Evolutionary conservation across 371 early-diverging fungal species (phyloP).

Genomic region (Choanephora cucurbitarum): DNA sequence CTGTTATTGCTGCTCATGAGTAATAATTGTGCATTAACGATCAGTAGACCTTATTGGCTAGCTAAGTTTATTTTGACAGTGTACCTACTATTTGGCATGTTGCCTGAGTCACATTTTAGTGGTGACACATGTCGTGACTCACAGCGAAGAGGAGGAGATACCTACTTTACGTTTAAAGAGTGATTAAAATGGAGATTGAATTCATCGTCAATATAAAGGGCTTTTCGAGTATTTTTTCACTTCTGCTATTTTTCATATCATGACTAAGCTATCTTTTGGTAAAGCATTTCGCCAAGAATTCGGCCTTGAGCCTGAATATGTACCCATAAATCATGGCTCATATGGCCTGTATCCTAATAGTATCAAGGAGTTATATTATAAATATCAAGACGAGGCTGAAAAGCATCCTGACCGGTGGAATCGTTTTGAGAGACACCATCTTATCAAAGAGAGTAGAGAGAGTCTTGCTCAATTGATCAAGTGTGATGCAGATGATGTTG

Average conservation of each 20-base stretch:
- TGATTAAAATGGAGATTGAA: no score
- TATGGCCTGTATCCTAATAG: constrained; percentile 31
- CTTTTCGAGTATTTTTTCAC: not conserved
- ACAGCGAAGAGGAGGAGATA: no score
- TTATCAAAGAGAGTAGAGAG: constrained; percentile 9
- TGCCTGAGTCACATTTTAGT: no score
- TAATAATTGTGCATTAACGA: no score
- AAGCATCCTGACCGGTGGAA: constrained; percentile 22
- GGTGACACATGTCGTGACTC: no score
- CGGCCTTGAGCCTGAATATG: constrained; percentile 37
- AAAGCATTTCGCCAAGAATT: constrained; percentile 48
- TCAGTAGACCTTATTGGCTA: no score
- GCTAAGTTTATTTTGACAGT: no score
- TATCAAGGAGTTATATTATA: constrained; percentile 9
- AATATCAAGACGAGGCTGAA: constrained; percentile 19
- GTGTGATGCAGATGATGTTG: constrained; percentile 39
- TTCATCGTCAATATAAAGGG: not conserved
- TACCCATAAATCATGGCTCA: constrained; percentile 48
- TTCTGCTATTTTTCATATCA: not conserved
- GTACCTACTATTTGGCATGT: no score
- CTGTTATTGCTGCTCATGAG: no score
- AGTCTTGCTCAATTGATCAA: constrained; percentile 25
- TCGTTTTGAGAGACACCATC: constrained; percentile 7
- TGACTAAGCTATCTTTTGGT: constrained; percentile 28
- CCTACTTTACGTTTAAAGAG: no score